Base-by-base conservation (phyloP, 2,329 filamentous ascomycete species). In the Beauveria australis region DNA sequence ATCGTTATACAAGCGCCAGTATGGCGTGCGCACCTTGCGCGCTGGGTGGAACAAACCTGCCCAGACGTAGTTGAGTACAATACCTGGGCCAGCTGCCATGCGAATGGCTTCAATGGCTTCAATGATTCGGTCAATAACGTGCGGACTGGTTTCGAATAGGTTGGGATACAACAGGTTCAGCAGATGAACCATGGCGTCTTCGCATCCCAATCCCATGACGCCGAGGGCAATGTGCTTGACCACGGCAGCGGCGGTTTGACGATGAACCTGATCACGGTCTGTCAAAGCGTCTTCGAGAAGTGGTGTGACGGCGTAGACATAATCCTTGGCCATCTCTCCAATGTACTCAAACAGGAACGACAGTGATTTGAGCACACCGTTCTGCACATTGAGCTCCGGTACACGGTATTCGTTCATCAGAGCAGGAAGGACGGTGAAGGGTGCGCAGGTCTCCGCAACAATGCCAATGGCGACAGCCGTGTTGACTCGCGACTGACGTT, bases 341-440 rank as follows among this genome's bases (percentile, higher is more conserved):
- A 99, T 99, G 76, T 99, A 99, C 72, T 99, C 94, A 71, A 97
- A 99, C 63, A 99, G 81, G 82, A 99, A 99, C 7, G 91, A 95
- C 58, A 99, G 82, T 5, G 92, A 92, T 75, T 99, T 99, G 71
- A 99, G 86, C 40, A 99, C 94, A 77, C 94, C 94, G 68, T 99
- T 99, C 73, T 99, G 94, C 28, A 99, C 94, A 72, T 99, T 99
- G 66, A 99, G 87, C 76, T 99, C 94, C 0, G 94, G 94, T 9
- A 99, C 94, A 59, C 94, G 89, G 75, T 99, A 99, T 74, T 99
- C 94, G 77, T 99, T 99, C 95, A 99, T 99, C 63, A 99, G 79
- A 3, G 94, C 94, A 0, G 94, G 94, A n/a, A 99, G 87, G 5
- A 99, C 94, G 0, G 94, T 99, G 76, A 99, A 99, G 0, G 95